These are phyloP conservation scores for Mortierella sp. DNA, from an alignment of 371 early-diverging fungal genomes.

Conservation along the genomic window DNA sequence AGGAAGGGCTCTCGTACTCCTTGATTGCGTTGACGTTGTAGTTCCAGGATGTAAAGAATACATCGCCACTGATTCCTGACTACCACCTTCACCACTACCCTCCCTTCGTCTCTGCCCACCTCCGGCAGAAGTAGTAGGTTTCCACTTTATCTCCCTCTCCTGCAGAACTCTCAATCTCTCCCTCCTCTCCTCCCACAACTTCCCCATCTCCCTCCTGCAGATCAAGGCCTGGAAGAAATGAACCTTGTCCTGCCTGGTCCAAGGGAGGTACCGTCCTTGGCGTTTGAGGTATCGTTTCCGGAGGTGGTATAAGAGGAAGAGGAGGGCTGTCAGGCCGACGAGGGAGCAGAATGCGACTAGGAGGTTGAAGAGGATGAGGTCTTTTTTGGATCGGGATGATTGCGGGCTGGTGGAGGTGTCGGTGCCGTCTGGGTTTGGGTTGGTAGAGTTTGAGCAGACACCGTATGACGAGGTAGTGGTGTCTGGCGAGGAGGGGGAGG, in stretches of 20 bases:
- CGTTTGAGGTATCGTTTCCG: constrained; percentile 14
- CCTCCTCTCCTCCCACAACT: not conserved
- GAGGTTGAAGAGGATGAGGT: constrained; percentile 19
- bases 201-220: not conserved
- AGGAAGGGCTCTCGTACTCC: not conserved
- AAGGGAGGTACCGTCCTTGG: not conserved
- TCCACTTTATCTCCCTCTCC: not conserved
- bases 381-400: not conserved
- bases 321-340: not conserved
- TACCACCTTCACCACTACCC: not conserved
- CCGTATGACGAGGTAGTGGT: constrained; percentile 1
- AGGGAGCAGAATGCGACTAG: constrained; percentile 27
- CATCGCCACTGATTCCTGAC: not conserved
- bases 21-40: not conserved
- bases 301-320: constrained; percentile 10
- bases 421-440: not conserved
- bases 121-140: not conserved
- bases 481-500: not conserved
- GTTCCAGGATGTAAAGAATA: not conserved
- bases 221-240: not conserved
- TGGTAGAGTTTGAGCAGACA: constrained; percentile 21
- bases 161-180: not conserved
- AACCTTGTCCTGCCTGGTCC: not conserved
- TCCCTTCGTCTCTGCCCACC: not conserved
- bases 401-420: not conserved